phyloP scores from a whole-genome alignment of 2,329 filamentous ascomycete genomes.

The Aspergillus japonicus region DNA sequence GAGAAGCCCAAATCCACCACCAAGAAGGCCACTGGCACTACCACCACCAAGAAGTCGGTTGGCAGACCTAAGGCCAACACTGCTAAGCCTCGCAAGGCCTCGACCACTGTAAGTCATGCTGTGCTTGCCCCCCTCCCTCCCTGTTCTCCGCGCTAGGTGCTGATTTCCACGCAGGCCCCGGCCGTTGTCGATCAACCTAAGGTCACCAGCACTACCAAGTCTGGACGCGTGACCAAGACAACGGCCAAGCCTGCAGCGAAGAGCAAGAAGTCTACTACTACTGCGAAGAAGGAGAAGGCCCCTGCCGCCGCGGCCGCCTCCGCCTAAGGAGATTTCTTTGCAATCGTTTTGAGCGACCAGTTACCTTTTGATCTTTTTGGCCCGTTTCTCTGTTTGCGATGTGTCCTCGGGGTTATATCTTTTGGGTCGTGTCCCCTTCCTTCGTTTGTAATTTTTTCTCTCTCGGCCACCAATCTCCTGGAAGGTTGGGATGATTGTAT shows the following conservation, averaged over 20 bases:
- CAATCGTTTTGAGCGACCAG: constrained; percentile 20
- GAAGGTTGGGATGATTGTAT: constrained; percentile 20
- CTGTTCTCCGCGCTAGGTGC: constrained; percentile 5
- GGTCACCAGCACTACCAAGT: constrained; percentile 77
- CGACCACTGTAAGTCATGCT: constrained; percentile 38
- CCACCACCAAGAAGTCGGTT: constrained; percentile 51
- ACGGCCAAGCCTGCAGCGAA: constrained; percentile 47
- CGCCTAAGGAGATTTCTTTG: constrained; percentile 8
- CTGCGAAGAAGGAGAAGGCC: constrained; percentile 45
- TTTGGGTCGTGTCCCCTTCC: constrained; percentile 29
- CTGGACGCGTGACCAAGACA: constrained; percentile 76
- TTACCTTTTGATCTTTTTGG: constrained; percentile 16
- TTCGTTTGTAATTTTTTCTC: constrained; percentile 32
- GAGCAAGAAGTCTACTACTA: constrained; percentile 48
- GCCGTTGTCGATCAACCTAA: constrained; percentile 69
- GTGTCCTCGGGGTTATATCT: constrained; percentile 19
- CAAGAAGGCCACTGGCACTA: constrained; percentile 42
- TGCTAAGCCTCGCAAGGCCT: constrained; percentile 55
- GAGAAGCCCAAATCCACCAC: constrained; percentile 44
- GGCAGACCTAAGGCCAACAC: constrained; percentile 54
- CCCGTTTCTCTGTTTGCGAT: constrained; percentile 7
- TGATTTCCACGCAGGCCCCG: constrained; percentile 52
- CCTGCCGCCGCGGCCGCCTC: neutral
- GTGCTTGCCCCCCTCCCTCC: neutral
- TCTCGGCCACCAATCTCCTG: constrained; percentile 16